Evolutionary conservation across 2,329 filamentous ascomycete genomes (phyloP), one percentile per base, ranked within the genome.

Genomic region (Aspergillus ochraceus): DNA sequence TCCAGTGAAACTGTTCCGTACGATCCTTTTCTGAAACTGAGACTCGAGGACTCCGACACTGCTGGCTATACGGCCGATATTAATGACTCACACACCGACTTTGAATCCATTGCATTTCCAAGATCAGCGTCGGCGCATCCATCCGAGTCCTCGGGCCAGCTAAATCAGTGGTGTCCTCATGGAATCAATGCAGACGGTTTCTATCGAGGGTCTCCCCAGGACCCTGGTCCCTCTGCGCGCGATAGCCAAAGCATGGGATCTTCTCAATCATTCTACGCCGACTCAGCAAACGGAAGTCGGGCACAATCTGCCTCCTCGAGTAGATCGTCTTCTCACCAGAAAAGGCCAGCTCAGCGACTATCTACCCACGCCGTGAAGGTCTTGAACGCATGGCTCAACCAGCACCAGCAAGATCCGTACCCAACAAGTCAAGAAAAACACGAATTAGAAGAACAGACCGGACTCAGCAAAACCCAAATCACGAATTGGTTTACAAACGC

Each of bases 401-500:
- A 86, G 10, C 91, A 96, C 70, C 85, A 85, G 66, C 83, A 88
- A 57, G 89, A 95, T 68, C 92, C 92, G 0, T 96, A 96, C 71
- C 92, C 92, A 3, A 92, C 87, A 29, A 90, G 95, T 39, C 88
- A 91, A 60, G 90, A 96, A 71, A 94, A 92, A 70, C 88, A 91
- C 63, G 83, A 85, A 59, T 80, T 96, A 10, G 88, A 90, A 73
- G 83, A 84, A 49, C 84, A 89, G 69, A 96, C 92, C 0, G 90
- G 91, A 9, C 81, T 96, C 39, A 91, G 86, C 72, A 86, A 90
- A 68, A 88, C 83, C n/a, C 92, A 96, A 71, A 92, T 96, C 68
- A 89, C 88, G 4, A 96, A 95, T 72, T 96, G 91, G 92, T 85
- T 96, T 49, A 91, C 91, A 58, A 96, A 96, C 72, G 91, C 91